Percentiles rank a stretch among this genome's conserved stretches.
phyloP scores from a whole-genome alignment of 2,329 filamentous ascomycete species.

The Cladosporium sp. region DNA sequence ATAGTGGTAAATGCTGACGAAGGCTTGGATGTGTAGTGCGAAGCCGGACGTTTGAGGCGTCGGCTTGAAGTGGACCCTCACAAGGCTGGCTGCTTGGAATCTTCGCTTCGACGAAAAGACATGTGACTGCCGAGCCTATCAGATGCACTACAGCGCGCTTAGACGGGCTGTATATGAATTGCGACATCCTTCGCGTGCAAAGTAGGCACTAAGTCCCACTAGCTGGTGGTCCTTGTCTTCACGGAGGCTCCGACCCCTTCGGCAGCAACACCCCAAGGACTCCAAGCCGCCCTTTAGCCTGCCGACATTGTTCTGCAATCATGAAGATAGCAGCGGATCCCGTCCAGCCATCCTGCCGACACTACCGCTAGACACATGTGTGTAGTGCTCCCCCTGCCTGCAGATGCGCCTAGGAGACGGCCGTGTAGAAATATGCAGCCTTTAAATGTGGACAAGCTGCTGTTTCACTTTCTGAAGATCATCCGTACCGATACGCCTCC shows the following conservation, averaged over 20 bases:
- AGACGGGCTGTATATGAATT: background rate
- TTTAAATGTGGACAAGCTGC: background rate
- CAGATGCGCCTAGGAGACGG: background rate
- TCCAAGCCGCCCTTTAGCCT: slow-evolving; percentile 2
- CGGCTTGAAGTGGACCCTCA: background rate
- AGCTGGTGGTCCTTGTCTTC: background rate
- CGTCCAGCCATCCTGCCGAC: background rate
- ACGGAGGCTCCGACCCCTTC: background rate
- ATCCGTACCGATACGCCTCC: background rate
- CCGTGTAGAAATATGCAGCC: background rate
- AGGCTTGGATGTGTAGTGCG: too few relatives aligned
- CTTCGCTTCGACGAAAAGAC: background rate
- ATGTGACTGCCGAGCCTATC: background rate
- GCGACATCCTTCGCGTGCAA: background rate
- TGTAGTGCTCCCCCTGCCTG: background rate
- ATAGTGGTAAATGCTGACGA: too few relatives aligned
- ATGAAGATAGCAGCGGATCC: background rate
- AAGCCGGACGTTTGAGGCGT: background rate
- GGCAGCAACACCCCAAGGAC: background rate
- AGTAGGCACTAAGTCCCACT: background rate
- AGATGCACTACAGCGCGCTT: background rate
- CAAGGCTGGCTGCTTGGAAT: background rate
- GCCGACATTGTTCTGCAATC: background rate
- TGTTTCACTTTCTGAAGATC: slow-evolving; percentile 1
- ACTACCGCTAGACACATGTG: background rate